Conservation (phyloP, 1,139 yeast genomes). For the Lodderomyces beijingensis region DNA sequence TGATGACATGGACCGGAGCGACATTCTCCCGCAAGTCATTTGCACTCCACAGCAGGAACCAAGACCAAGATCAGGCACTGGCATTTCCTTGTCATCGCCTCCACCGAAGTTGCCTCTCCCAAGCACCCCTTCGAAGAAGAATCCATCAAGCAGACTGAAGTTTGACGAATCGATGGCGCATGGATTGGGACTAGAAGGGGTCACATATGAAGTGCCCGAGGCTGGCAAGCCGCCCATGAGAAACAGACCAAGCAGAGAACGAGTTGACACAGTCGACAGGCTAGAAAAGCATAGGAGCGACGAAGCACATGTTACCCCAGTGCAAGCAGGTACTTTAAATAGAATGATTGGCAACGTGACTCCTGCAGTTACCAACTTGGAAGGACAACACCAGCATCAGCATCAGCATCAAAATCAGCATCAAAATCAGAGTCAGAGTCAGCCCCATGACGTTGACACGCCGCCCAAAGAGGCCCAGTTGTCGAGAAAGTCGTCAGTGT, state of each 20-base stretch:
- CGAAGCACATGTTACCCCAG: background rate
- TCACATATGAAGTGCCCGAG: constrained; percentile 19
- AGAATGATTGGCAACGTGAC: constrained; percentile 18
- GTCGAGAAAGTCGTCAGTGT: constrained; percentile 20
- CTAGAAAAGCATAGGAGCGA: background rate
- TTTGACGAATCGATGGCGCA: constrained; percentile 19
- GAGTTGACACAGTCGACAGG: no score
- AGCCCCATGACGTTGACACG: constrained; percentile 2
- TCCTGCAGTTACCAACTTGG: constrained; percentile 39
- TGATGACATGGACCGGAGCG: constrained; percentile 14
- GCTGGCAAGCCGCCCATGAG: background rate
- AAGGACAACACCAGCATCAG: constrained; percentile 14
- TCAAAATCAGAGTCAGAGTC: constrained; percentile 6
- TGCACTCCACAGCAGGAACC: constrained; percentile 8
- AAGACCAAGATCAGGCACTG: constrained; percentile 1
- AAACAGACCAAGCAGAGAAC: no score
- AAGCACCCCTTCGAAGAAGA: constrained; percentile 18
- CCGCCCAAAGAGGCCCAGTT: constrained; percentile 1
- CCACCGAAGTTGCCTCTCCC: constrained; percentile 35
- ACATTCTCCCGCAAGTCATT: constrained; percentile 18
- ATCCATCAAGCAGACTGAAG: constrained; percentile 1
- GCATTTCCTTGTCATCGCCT: constrained; percentile 22
- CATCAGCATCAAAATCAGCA: constrained; percentile 5
- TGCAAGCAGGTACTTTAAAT: background rate
- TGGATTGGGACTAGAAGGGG: constrained; percentile 42